phyloP scores from a whole-genome alignment of 345 rosid species.

The Passiflora organensis region DNA sequence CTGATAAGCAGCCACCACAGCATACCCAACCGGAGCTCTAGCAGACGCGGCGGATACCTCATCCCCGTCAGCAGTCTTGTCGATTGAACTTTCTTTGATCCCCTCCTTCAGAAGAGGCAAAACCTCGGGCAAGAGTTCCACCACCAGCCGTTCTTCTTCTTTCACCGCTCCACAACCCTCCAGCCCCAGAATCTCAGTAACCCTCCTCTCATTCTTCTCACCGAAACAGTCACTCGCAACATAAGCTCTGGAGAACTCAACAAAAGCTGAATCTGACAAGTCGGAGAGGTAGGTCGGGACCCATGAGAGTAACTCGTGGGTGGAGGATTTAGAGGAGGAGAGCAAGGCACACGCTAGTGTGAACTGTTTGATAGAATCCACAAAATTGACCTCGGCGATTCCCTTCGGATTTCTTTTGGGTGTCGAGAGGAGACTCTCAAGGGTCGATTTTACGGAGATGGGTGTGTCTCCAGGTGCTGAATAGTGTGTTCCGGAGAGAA shows the following conservation, averaged over 20 bases:
- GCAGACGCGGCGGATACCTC: conserved; percentile 56
- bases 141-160: conserved; percentile 34
- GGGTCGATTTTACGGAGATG: conserved; percentile 40
- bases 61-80: conserved; percentile 44
- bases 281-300: conserved; percentile 36
- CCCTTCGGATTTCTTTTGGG: background rate
- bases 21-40: conserved; percentile 61
- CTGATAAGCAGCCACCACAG: conserved; percentile 66
- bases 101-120: conserved; percentile 52
- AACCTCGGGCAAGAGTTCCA: conserved; percentile 50
- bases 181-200: conserved; percentile 22
- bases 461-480: conserved; percentile 39
- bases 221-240: conserved; percentile 10
- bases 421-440: conserved; percentile 54
- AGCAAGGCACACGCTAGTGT: conserved; percentile 67
- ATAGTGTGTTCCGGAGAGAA: conserved; percentile 37
- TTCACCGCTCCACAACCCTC: conserved; percentile 4
- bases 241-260: conserved; percentile 37
- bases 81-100: conserved; percentile 63
- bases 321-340: conserved; percentile 45
- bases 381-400: conserved; percentile 18
- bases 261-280: conserved; percentile 33
- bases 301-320: conserved; percentile 68
- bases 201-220: conserved; percentile 19
- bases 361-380: conserved; percentile 35